Percentiles rank a stretch among this genome's conserved stretches.
Conservation (phyloP, 2,329 filamentous ascomycete species). For the Ambrosiella beaveri region DNA sequence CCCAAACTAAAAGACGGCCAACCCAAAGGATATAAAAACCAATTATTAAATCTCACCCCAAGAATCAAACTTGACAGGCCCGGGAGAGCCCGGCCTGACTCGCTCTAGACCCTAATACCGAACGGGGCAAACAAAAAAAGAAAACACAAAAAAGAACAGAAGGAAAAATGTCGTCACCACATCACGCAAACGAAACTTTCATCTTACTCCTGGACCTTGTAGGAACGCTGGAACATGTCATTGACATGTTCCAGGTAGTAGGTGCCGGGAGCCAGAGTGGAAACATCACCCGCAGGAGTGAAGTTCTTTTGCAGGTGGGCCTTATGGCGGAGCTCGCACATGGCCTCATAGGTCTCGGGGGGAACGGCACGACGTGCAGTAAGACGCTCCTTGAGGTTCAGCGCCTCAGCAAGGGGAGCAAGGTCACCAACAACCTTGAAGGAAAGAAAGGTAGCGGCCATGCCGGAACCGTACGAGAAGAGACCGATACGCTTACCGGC, state of each 20-base stretch:
- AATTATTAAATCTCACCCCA: conserved; percentile 5
- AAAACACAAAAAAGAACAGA: conserved; percentile 4
- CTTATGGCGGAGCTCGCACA: conserved; percentile 67
- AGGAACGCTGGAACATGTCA: conserved; percentile 72
- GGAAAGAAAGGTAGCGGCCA: conserved; percentile 55
- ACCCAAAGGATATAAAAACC: conserved; percentile 8
- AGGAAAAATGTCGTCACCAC: conserved; percentile 5
- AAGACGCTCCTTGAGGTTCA: conserved; percentile 54
- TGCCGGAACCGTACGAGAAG: conserved; percentile 66
- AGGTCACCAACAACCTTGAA: conserved; percentile 58
- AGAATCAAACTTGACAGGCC: not conserved
- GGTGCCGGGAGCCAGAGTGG: conserved; percentile 46
- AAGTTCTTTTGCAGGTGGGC: conserved; percentile 71
- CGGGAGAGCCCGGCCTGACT: not conserved
- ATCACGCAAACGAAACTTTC: not conserved
- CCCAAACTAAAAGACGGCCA: conserved; percentile 1
- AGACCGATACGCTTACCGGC: conserved; percentile 57
- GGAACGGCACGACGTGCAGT: conserved; percentile 46
- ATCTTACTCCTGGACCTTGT: conserved; percentile 53
- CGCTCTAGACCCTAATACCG: not conserved
- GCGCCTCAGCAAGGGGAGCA: conserved; percentile 45
- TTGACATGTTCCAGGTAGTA: conserved; percentile 72
- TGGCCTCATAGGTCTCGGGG: conserved; percentile 57
- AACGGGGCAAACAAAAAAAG: conserved; percentile 1
- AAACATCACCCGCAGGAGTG: conserved; percentile 48